These are phyloP conservation scores for Hyparrhenia diplandra DNA, from an alignment of 176 grass and related monocot species.

Conservation along the genomic window DNA sequence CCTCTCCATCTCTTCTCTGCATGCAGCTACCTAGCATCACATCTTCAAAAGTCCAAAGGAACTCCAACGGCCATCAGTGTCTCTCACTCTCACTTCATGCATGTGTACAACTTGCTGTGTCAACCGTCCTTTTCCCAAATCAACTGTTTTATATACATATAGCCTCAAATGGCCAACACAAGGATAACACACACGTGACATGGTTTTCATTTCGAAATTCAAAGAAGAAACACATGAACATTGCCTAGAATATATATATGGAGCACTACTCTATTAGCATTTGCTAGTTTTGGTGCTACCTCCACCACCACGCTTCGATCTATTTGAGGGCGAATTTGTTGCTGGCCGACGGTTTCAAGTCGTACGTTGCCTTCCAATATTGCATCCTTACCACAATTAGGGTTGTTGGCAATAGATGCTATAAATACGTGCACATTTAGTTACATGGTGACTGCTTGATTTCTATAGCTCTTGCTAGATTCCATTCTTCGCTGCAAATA, in stretches of 20 bases:
- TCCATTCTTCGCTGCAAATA: not conserved
- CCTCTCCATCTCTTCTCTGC: too few species aligned
- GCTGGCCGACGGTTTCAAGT: slow-evolving; percentile 43
- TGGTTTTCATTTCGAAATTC: not conserved
- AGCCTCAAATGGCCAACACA: not conserved
- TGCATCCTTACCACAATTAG: slow-evolving; percentile 37
- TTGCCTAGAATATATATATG: not conserved
- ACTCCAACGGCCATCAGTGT: too few species aligned
- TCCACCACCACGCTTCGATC: slow-evolving; percentile 23
- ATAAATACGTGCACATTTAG: slow-evolving; percentile 1
- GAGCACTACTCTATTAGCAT: slow-evolving; percentile 2
- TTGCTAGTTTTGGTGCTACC: slow-evolving; percentile 38
- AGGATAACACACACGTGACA: not conserved
- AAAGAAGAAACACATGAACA: not conserved
- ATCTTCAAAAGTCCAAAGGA: too few species aligned
- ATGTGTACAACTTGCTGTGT: too few species aligned
- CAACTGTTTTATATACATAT: too few species aligned
- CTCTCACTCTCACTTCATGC: too few species aligned
- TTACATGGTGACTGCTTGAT: not conserved
- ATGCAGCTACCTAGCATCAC: too few species aligned
- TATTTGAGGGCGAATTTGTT: slow-evolving; percentile 37
- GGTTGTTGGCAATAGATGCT: not conserved
- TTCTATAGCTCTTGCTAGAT: not conserved
- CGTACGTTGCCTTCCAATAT: slow-evolving; percentile 43
- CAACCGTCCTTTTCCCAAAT: too few species aligned